Conservation (phyloP, 2,329 filamentous ascomycete genomes). For the Neofusicoccum parvum region DNA sequence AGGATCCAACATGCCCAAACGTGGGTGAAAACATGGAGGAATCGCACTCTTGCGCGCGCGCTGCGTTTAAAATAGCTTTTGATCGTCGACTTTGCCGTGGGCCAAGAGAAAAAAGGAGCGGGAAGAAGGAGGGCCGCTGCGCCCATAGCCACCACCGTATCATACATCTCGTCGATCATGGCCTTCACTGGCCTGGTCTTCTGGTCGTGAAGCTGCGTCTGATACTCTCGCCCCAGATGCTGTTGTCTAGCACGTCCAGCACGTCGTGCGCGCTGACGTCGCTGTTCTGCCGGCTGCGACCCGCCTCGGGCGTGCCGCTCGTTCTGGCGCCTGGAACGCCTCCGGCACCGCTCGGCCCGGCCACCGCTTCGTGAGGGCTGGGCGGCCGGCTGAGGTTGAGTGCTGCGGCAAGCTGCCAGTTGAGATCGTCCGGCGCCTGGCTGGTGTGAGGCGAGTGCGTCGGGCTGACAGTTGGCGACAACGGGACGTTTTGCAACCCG, state of each 20-base stretch:
- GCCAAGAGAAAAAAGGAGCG: no score
- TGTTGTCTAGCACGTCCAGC: slow-evolving; percentile 82
- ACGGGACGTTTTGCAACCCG: background rate
- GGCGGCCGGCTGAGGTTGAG: slow-evolving; percentile 40
- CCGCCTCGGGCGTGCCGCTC: slow-evolving; percentile 25
- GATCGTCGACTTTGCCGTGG: background rate
- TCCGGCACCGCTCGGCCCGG: no score
- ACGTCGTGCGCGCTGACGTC: slow-evolving; percentile 75
- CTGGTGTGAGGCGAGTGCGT: slow-evolving; percentile 11
- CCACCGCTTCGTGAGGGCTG: slow-evolving; percentile 35
- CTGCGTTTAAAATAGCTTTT: background rate
- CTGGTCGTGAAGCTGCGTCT: slow-evolving; percentile 78
- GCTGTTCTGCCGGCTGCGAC: slow-evolving; percentile 65
- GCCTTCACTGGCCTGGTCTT: background rate
- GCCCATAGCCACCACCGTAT: no score
- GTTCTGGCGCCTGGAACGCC: background rate
- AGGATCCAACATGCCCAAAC: background rate
- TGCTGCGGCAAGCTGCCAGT: slow-evolving; percentile 52
- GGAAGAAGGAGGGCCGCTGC: no score
- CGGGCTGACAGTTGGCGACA: background rate
- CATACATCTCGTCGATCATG: background rate
- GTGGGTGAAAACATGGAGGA: background rate
- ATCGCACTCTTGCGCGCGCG: no score
- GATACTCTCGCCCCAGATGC: slow-evolving; percentile 91
- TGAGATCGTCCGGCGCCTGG: slow-evolving; percentile 20